A percentile compares a stretch with the other conserved stretches of the same genome.
These are phyloP conservation scores for Globisporangium polare DNA, from an alignment of 352 stramenopile species.

Conservation along the genomic window DNA sequence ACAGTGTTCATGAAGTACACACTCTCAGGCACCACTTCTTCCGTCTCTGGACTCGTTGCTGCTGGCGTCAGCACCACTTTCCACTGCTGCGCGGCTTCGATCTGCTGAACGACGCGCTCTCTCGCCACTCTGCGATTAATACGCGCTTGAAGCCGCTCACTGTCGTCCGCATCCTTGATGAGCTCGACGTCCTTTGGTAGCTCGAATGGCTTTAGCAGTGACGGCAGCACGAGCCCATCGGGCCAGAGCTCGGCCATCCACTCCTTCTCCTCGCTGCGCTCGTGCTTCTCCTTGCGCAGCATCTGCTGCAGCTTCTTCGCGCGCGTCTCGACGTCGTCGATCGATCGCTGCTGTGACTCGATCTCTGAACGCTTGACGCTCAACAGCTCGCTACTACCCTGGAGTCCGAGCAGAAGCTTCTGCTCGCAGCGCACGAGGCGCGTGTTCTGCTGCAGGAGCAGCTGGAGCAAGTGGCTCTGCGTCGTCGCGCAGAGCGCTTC, in stretches of 20 bases:
- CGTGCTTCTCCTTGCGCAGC: constrained; percentile 34
- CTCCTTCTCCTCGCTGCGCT: constrained; percentile 54
- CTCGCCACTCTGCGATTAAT: constrained; percentile 31
- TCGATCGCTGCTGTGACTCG: not conserved
- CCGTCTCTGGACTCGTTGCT: constrained; percentile 9
- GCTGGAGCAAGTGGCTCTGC: constrained; percentile 6
- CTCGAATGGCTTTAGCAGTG: constrained; percentile 43
- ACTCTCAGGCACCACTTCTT: constrained; percentile 15
- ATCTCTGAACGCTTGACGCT: not conserved
- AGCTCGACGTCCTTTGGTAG: constrained; percentile 2
- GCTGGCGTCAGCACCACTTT: constrained; percentile 30
- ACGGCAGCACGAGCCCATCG: constrained; percentile 45
- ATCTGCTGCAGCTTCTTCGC: constrained; percentile 19
- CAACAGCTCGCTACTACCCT: not conserved
- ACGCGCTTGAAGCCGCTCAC: constrained; percentile 32
- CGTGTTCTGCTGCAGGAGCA: constrained; percentile 1
- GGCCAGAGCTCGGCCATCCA: constrained; percentile 70
- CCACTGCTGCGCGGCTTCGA: constrained; percentile 49
- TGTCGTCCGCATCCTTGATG: constrained; percentile 23
- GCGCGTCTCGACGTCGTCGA: constrained; percentile 12
- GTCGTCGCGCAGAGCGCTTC: not conserved
- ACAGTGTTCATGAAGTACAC: constrained; percentile 54
- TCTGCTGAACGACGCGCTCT: constrained; percentile 34
- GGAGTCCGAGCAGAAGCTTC: not conserved
- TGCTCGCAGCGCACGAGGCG: constrained; percentile 8